A percentile compares a stretch with the other conserved stretches of the same genome.
Conservation (phyloP, 2,329 filamentous ascomycete genomes). For the Diaporthe citri region DNA sequence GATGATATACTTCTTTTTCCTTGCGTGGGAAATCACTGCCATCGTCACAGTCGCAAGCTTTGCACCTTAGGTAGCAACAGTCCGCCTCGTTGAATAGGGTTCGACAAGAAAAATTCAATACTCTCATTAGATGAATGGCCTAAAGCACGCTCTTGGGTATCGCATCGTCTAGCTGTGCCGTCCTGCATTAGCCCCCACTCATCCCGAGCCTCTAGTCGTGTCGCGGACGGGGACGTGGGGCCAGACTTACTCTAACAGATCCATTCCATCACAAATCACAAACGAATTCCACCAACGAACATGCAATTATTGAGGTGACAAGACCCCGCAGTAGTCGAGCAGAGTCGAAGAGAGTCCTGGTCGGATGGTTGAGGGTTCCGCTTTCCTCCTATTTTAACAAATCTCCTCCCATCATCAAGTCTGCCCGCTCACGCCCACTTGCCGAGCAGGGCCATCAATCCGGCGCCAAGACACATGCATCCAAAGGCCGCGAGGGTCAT, state of each 20-base stretch:
- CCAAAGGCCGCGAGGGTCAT: slow-evolving; percentile 52
- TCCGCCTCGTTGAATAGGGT: not conserved
- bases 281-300: not conserved
- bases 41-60: not conserved
- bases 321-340: not conserved
- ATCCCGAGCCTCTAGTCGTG: not conserved
- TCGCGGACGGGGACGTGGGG: not conserved
- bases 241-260: slow-evolving; percentile 32
- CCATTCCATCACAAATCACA: not conserved
- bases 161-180: slow-evolving; percentile 16
- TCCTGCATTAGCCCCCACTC: slow-evolving; percentile 35
- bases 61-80: slow-evolving; percentile 10
- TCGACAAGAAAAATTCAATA: slow-evolving; percentile 24
- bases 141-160: slow-evolving; percentile 30
- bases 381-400: not conserved
- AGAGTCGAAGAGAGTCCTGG: not conserved
- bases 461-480: slow-evolving; percentile 56
- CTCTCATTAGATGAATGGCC: slow-evolving; percentile 35
- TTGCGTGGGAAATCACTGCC: not conserved
- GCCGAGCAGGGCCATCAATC: slow-evolving; percentile 62
- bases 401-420: not conserved
- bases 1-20: not conserved
- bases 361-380: not conserved
- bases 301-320: slow-evolving; percentile 6
- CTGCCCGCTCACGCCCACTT: slow-evolving; percentile 58